A percentile compares a stretch with the other conserved stretches of the same genome.
Conservation (phyloP, 2,329 filamentous ascomycete genomes). For the Chrysoporthe austroafricana region DNA sequence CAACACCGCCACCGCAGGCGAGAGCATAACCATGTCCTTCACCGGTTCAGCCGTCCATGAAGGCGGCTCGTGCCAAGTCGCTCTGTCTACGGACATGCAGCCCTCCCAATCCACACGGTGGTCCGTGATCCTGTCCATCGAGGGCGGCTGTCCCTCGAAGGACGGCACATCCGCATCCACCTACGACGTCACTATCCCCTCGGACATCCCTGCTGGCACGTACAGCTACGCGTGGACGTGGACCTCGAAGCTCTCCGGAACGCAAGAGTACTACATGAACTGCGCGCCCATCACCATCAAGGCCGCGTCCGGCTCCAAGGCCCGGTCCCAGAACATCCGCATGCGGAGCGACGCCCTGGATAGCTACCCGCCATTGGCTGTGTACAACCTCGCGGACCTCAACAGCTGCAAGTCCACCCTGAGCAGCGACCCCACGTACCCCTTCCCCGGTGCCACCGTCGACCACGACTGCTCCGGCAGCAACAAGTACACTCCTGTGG, state of each 20-base stretch:
- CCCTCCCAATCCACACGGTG: slow-evolving; percentile 71
- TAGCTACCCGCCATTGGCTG: slow-evolving; percentile 58
- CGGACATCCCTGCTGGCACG: slow-evolving; percentile 72
- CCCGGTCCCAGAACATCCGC: slow-evolving; percentile 25
- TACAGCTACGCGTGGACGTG: slow-evolving; percentile 90
- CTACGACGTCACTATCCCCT: slow-evolving; percentile 74
- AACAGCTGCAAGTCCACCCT: slow-evolving; percentile 63
- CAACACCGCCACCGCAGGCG: slow-evolving; percentile 27
- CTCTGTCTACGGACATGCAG: slow-evolving; percentile 75
- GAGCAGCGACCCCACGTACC: slow-evolving; percentile 64
- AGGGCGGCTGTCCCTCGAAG: slow-evolving; percentile 80
- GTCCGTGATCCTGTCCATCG: slow-evolving; percentile 88
- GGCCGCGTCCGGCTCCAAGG: slow-evolving; percentile 34
- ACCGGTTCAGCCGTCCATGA: slow-evolving; percentile 70
- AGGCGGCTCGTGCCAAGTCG: slow-evolving; percentile 92
- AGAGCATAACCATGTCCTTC: slow-evolving; percentile 25
- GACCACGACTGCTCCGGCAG: slow-evolving; percentile 20
- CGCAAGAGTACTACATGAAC: slow-evolving; percentile 98
- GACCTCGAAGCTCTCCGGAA: slow-evolving; percentile 78
- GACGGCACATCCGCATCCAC: slow-evolving; percentile 56
- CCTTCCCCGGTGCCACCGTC: slow-evolving; percentile 64
- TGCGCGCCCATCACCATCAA: slow-evolving; percentile 76
- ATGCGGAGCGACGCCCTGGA: slow-evolving; percentile 38
- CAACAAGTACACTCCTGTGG: slow-evolving; percentile 11
- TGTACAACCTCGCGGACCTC: slow-evolving; percentile 73